Evolutionary conservation across 1,284 basidiomycete genomes (phyloP).

Genomic region (Trametes hirsuta): DNA sequence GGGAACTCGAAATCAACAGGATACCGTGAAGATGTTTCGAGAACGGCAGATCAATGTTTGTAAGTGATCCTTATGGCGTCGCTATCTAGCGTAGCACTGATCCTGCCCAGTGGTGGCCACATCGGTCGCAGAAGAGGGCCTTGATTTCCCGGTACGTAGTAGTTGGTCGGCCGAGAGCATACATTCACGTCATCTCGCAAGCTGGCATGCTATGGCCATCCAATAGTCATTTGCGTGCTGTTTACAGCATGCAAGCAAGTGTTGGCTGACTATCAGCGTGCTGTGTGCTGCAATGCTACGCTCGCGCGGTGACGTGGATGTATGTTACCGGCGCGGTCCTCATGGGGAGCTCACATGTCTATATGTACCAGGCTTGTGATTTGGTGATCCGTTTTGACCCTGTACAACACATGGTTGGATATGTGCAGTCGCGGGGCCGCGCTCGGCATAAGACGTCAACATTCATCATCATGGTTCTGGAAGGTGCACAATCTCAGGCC

Average conservation of each 20-base stretch:
- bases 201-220: slow-evolving; percentile 12
- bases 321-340: background rate
- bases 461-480: slow-evolving; percentile 78
- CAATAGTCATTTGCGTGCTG: slow-evolving; percentile 14
- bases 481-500: slow-evolving; percentile 56
- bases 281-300: background rate
- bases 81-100: background rate
- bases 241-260: slow-evolving; percentile 6
- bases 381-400: slow-evolving; percentile 83
- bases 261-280: slow-evolving; percentile 13
- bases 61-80: slow-evolving; percentile 39
- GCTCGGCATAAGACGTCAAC: slow-evolving; percentile 76
- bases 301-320: slow-evolving; percentile 9
- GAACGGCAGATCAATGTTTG: slow-evolving; percentile 68
- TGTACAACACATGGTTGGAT: slow-evolving; percentile 78
- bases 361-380: slow-evolving; percentile 65
- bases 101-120: slow-evolving; percentile 70
- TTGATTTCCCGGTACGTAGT: slow-evolving; percentile 74
- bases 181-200: slow-evolving; percentile 11
- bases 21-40: slow-evolving; percentile 67
- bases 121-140: slow-evolving; percentile 85
- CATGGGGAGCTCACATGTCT: background rate
- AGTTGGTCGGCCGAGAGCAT: slow-evolving; percentile 7
- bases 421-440: slow-evolving; percentile 83
- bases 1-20: slow-evolving; percentile 54